Evolutionary conservation across 306 rosid genomes (phyloP), one percentile per base, ranked within the genome.

Genomic region (Fagus sylvatica): DNA sequence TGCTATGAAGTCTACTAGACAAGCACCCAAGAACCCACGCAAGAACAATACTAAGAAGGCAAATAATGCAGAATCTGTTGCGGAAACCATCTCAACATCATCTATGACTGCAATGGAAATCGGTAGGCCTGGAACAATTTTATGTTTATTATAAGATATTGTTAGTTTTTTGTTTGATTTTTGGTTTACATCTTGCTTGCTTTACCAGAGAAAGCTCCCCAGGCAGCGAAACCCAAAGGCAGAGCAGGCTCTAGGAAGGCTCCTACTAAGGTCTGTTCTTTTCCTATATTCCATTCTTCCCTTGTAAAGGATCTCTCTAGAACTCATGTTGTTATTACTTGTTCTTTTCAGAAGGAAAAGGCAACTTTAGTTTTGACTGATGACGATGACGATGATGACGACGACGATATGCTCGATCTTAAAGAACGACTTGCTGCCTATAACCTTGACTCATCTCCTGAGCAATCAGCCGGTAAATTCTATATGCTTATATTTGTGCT

Each of bases 381-480:
- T 12, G 91, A 83, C 2, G 88, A 79, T 2, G 96, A 86, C 1
- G 88, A 78, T 1, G 88, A 78, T 1, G 91, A 76, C 0, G 81
- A 87, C 0, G 90, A 84, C 0, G 91, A 93, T 42, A 81, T 95
- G 61, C 84, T 78, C 6, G 96, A 88, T 11, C 94, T 95, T 82
- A 93, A 93, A 85, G 93, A 95, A 55, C 93, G 99, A 34, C 93
- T 95, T 46, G 99, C 99, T 69, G 96, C 98, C 33, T 95, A 95
- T 69, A 95, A 89, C 79, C 84, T 95, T 0, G 93, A 81, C 1
- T 79, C 98, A 56, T 89, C 99, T 41, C 84, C 94, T 32, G 97
- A 88, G 17, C 73, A 68, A 22, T 78, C 93, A 0, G 84, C 86
- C 62, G 98, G 98, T 92, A 77, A 56, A 28, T 40, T 5, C 48